Conservation (phyloP, 176 grass and related monocot genomes). For the Carex myosuroides region DNA sequence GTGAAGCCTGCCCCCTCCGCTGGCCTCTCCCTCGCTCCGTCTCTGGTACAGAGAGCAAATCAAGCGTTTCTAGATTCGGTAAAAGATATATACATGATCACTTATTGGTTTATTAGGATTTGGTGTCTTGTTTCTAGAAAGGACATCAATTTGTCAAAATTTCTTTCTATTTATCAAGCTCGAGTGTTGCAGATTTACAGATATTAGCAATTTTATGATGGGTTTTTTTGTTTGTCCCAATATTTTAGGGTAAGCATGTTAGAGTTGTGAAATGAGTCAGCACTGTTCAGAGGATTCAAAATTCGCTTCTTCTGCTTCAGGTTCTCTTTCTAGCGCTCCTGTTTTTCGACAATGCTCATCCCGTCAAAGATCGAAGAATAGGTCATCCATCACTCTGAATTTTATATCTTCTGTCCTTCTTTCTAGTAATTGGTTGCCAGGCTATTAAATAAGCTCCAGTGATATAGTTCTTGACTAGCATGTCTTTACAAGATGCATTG, state of each 20-base stretch:
- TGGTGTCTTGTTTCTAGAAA: background rate
- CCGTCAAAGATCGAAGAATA: conserved; percentile 17
- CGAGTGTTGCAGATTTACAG: background rate
- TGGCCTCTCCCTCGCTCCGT: background rate
- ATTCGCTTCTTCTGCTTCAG: background rate
- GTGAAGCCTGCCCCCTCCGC: background rate
- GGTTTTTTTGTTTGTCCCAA: background rate
- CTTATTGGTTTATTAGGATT: background rate
- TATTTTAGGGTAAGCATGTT: conserved; percentile 32
- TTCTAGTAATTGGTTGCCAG: background rate
- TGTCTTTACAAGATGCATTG: background rate
- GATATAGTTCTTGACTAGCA: background rate
- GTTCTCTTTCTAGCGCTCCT: conserved; percentile 20
- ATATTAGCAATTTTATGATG: background rate
- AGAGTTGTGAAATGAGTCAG: conserved; percentile 30
- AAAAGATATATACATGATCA: background rate
- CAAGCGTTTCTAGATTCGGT: background rate
- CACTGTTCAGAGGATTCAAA: conserved; percentile 25
- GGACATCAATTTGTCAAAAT: background rate
- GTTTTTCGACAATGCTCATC: conserved; percentile 13
- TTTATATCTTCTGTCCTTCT: background rate
- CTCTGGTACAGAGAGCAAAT: background rate
- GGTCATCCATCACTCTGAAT: background rate
- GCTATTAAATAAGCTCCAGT: background rate
- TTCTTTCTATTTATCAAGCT: background rate